These are phyloP conservation scores for Mortierella claussenii DNA, from an alignment of 192 early-diverging fungal species.

Conservation along the genomic window DNA sequence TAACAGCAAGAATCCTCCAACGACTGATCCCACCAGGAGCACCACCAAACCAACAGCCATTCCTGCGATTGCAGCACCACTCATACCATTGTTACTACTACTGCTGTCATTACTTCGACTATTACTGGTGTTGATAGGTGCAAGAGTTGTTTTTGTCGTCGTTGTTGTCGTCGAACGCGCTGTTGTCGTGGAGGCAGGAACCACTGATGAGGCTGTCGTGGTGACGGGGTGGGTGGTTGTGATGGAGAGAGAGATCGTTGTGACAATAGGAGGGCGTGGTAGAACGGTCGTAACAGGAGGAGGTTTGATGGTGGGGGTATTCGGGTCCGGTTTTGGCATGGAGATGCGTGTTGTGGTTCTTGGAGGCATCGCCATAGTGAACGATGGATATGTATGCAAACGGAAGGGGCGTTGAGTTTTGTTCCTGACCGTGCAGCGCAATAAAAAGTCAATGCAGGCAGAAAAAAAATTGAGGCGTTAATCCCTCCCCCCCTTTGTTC, in stretches of 20 bases:
- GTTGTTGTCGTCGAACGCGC: not conserved
- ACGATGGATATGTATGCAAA: too few relatives aligned
- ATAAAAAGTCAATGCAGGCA: too few relatives aligned
- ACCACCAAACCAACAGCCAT: slow-evolving; percentile 8
- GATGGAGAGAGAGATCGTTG: too few relatives aligned
- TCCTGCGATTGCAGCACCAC: slow-evolving; percentile 22
- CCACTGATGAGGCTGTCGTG: not conserved
- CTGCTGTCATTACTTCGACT: too few relatives aligned
- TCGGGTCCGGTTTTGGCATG: too few relatives aligned
- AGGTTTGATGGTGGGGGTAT: not conserved
- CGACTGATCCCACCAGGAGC: slow-evolving; percentile 25
- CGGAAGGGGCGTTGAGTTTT: too few relatives aligned
- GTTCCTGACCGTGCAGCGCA: too few relatives aligned
- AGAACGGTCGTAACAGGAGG: not conserved
- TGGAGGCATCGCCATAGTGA: slow-evolving; percentile 1
- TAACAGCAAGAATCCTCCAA: slow-evolving; percentile 36
- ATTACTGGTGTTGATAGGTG: too few relatives aligned
- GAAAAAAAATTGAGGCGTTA: too few relatives aligned
- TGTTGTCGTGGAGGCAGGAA: not conserved
- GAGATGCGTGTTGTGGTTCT: not conserved
- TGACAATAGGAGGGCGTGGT: too few relatives aligned
- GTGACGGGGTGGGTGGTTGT: too few relatives aligned
- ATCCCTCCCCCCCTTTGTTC: too few relatives aligned
- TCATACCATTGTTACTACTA: slow-evolving; percentile 14
- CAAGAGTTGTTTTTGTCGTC: not conserved